A percentile compares a stretch with the other conserved stretches of the same genome.
Conservation (phyloP, 2,329 filamentous ascomycete species). For the Arthrobotrys sphaeroides region DNA sequence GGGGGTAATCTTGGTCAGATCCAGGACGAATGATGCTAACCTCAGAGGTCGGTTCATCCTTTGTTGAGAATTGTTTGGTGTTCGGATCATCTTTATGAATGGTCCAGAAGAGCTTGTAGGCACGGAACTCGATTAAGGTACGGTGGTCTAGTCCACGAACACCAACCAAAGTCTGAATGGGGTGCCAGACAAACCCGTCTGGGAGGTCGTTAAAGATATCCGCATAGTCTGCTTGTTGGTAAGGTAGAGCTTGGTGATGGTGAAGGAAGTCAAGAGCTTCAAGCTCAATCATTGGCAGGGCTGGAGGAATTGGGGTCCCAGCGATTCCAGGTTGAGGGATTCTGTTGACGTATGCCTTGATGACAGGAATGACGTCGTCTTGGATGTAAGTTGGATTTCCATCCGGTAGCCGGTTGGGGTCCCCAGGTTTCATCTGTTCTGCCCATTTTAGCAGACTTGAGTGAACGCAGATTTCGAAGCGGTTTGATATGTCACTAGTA, state of each 20-base stretch:
- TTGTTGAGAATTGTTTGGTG: conserved; percentile 19
- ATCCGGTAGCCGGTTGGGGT: conserved; percentile 35
- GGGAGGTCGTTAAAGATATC: conserved; percentile 34
- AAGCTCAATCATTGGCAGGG: conserved; percentile 40
- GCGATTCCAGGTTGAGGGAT: conserved; percentile 31
- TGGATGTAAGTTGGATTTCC: conserved; percentile 46
- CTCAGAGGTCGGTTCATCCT: conserved; percentile 30
- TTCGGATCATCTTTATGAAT: conserved; percentile 31
- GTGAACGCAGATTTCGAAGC: conserved; percentile 37
- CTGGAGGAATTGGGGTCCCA: conserved; percentile 36
- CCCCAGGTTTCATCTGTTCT: conserved; percentile 9
- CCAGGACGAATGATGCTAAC: conserved; percentile 21
- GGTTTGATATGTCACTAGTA: conserved; percentile 10
- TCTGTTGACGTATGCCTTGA: conserved; percentile 48
- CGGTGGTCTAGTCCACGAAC: conserved; percentile 43
- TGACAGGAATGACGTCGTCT: conserved; percentile 39
- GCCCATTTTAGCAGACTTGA: conserved; percentile 33
- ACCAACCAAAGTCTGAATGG: conserved; percentile 41
- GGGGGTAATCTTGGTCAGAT: background rate
- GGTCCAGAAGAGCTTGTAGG: conserved; percentile 50
- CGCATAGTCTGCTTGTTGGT: conserved; percentile 44
- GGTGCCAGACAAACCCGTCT: conserved; percentile 51
- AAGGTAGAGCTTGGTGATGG: conserved; percentile 36
- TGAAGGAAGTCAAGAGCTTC: conserved; percentile 49
- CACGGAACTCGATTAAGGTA: conserved; percentile 40